Evolutionary conservation across 2,329 filamentous ascomycete species (phyloP), one percentile per base, ranked within the genome.

Genomic region (Hysterium pulicare): DNA sequence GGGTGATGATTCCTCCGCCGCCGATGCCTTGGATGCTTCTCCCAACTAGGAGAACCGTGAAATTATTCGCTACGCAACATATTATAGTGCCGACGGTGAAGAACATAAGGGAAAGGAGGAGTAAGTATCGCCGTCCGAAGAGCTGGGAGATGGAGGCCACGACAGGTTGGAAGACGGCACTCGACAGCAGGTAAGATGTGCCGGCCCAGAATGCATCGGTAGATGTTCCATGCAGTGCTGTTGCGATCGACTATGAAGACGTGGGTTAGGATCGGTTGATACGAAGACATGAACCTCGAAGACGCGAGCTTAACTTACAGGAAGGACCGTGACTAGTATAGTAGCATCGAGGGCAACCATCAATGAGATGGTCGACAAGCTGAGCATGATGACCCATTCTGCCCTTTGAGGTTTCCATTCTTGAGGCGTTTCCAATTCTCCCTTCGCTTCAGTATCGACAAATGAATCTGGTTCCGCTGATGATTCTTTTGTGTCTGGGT

Each of bases 181-280:
- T 81, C 3, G 82, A 78, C 4, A 88, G 73, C 4, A 88, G 69
- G 50, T 85, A 88, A 13, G 80, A 81, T 4, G 84, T 87, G 2
- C 83, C 84, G 10, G 81, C 77, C 84, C 83, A 87, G 55, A 87
- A 87, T 2, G 24, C 23, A n/a, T 31, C 37, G n/a, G n/a, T 39
- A 2, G 37, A 22, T 5, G 3, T 31, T 2, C 24, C 37, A 19
- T 31, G 11, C 10, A 38, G 36, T 9, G 21, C 21, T 4, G 11
- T 8, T 13, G 24, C 21, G 24, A 28, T 28, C 8, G 24, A 8
- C 24, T 28, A 8, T 13, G 7, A 28, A 8, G 24, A 13, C n/a
- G n/a, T n/a, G n/a, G n/a, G n/a, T n/a, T n/a, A n/a, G n/a, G n/a
- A n/a, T n/a, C n/a, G n/a, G n/a, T n/a, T n/a, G n/a, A n/a, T n/a